Base-by-base conservation (phyloP, 2,329 filamentous ascomycete genomes). In the Nigrospora oryzae region DNA sequence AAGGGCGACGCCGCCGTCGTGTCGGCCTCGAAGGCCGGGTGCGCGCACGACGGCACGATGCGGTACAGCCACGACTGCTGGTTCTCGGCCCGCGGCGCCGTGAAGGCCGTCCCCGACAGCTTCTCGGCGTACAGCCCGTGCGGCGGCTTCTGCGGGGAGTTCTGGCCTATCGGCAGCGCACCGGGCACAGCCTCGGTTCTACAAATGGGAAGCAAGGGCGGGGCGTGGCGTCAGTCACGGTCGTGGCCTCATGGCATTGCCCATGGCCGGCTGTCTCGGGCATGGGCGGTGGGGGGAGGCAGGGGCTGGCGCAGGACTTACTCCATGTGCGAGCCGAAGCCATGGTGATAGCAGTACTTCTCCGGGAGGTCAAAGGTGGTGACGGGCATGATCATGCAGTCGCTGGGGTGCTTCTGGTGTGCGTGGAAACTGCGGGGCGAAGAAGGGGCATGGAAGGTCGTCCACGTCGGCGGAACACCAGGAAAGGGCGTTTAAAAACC, bases 121-220 rank as follows among this genome's bases (percentile, higher is more conserved):
- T 80, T 79, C 64, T 88, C 84, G 34, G 83, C 76, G 59, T 87
- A 87, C 11, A 88, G 72, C 3, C 83, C 83, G 51, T 77, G 75
- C 0, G 81, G 74, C 7, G 77, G 79, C 56, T 85, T 84, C 60
- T 87, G 84, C 1, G 84, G 84, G 5, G 82, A 84, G 65, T 88
- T 88, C 34, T 78, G 71, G 28, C 73, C 83, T 45, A 85, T 60
- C 3, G 84, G 83, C 11, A 86, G 66, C 19, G 84, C 81, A 31
- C 80, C 81, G 31, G 75, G 67, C 49, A 87, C 66, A 17, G 82
- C 82, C 68, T 87, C 83, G 42, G 79, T 72, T 56, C 79, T 83
- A 19, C 15, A 14, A 44, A 11, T 11, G 3, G 8, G 10, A 34
- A 23, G 19, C 4, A 28, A 2, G 4, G 15, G n/a, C n/a, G n/a